phyloP scores from a whole-genome alignment of 2,329 filamentous ascomycete species.

The Sporothrix luriei region DNA sequence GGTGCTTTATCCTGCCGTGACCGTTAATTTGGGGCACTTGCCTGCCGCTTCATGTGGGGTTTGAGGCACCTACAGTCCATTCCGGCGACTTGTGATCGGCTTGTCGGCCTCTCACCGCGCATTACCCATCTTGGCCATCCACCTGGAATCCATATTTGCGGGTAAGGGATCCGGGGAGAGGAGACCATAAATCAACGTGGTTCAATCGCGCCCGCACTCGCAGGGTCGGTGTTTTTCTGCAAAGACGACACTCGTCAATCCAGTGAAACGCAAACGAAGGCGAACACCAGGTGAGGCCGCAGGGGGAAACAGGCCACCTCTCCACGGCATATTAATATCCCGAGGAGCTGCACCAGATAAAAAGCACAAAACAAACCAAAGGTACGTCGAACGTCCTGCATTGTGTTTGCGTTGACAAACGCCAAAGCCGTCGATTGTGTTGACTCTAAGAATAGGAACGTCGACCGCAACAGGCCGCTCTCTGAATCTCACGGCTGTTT shows the following conservation, averaged over 20 bases:
- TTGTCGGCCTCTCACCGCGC: not conserved
- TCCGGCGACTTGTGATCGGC: not conserved
- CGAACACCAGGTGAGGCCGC: not conserved
- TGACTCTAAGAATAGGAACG: not conserved
- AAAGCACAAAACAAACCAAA: not conserved
- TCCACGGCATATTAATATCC: not conserved
- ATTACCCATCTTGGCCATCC: slow-evolving; percentile 20
- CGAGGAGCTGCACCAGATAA: not conserved
- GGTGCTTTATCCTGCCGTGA: not conserved
- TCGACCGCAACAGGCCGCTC: too few species aligned
- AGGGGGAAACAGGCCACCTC: not conserved
- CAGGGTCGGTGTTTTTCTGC: slow-evolving; percentile 6
- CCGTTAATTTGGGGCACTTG: slow-evolving; percentile 11
- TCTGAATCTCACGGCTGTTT: not conserved
- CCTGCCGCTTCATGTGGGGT: not conserved
- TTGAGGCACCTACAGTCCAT: not conserved
- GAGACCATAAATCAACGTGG: not conserved
- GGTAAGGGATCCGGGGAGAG: slow-evolving; percentile 14
- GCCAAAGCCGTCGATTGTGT: not conserved
- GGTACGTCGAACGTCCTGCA: too few species aligned
- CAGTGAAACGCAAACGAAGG: not conserved
- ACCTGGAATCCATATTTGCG: not conserved
- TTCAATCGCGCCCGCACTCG: not conserved
- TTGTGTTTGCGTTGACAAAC: not conserved
- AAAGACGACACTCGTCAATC: not conserved